These are phyloP conservation scores for Phytopythium helicoides DNA, from an alignment of 352 stramenopile species.

Conservation along the genomic window DNA sequence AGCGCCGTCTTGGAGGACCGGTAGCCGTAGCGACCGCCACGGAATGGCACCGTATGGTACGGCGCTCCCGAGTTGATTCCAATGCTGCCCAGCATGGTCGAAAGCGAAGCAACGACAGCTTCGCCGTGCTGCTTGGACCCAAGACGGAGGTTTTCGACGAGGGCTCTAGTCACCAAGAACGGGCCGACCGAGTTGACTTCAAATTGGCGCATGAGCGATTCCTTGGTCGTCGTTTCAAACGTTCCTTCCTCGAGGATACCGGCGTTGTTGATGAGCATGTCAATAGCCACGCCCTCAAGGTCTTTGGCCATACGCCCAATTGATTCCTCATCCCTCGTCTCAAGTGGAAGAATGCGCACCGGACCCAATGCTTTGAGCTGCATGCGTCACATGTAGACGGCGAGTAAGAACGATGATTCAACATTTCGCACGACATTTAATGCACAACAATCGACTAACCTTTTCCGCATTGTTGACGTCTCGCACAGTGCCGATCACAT, in stretches of 20 bases:
- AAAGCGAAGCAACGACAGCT: constrained; percentile 31
- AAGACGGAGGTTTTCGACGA: constrained; percentile 23
- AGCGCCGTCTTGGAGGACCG: constrained; percentile 47
- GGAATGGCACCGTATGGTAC: constrained; percentile 8
- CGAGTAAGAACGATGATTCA: no score
- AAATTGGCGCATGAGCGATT: constrained; percentile 36
- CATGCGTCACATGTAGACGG: not conserved
- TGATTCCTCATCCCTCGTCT: constrained; percentile 32
- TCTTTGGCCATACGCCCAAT: constrained; percentile 19
- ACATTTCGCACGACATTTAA: no score
- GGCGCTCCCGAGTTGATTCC: constrained; percentile 7
- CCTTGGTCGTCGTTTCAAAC: constrained; percentile 24
- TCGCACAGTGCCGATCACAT: constrained; percentile 47
- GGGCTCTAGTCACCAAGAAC: constrained; percentile 36
- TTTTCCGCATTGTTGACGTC: constrained; percentile 33
- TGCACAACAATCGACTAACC: constrained; percentile 11
- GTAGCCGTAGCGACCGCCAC: constrained; percentile 42
- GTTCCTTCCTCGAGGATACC: constrained; percentile 24
- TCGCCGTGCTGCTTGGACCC: constrained; percentile 9
- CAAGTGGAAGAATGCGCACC: constrained; percentile 28
- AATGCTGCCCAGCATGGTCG: constrained; percentile 35
- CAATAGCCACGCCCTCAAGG: constrained; percentile 29
- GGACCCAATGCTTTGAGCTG: constrained; percentile 21
- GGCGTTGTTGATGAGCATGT: constrained; percentile 50
- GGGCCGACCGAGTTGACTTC: constrained; percentile 45